These are phyloP conservation scores for Rhizophagus clarus DNA, from an alignment of 192 early-diverging fungal species.

Conservation along the genomic window DNA sequence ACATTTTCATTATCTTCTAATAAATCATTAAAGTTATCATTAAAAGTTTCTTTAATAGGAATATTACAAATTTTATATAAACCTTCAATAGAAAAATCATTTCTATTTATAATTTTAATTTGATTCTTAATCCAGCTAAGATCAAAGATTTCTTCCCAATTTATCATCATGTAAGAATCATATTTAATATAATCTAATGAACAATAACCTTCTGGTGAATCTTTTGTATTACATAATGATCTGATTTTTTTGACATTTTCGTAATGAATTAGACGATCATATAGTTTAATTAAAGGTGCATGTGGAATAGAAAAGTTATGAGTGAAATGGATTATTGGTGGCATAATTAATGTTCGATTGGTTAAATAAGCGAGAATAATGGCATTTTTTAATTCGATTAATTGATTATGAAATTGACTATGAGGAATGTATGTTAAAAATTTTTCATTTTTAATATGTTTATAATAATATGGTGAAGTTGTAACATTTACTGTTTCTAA, in stretches of 20 bases:
- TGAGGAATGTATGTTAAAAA: constrained; percentile 44
- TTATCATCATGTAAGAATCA: background rate
- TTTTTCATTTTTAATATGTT: constrained; percentile 22
- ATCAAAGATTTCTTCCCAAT: background rate
- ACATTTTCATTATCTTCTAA: background rate
- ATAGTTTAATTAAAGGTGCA: background rate
- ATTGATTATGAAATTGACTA: constrained; percentile 47
- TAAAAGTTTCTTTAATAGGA: background rate
- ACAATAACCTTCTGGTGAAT: no score
- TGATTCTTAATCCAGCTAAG: background rate
- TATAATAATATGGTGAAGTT: no score
- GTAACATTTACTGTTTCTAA: no score
- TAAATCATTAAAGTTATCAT: background rate
- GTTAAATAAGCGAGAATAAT: background rate
- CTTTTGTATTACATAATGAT: no score
- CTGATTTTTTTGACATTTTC: no score
- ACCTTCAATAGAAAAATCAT: background rate
- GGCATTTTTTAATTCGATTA: constrained; percentile 36
- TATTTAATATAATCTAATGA: background rate
- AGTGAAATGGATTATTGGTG: constrained; percentile 29
- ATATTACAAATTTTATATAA: background rate
- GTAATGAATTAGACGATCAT: background rate
- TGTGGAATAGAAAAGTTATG: background rate
- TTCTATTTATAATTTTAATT: background rate
- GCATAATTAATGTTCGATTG: constrained; percentile 40